A percentile compares a stretch with the other conserved stretches of the same genome.
Evolutionary conservation across 2,329 filamentous ascomycete species (phyloP).

Genomic region (Aspergillus sp.): DNA sequence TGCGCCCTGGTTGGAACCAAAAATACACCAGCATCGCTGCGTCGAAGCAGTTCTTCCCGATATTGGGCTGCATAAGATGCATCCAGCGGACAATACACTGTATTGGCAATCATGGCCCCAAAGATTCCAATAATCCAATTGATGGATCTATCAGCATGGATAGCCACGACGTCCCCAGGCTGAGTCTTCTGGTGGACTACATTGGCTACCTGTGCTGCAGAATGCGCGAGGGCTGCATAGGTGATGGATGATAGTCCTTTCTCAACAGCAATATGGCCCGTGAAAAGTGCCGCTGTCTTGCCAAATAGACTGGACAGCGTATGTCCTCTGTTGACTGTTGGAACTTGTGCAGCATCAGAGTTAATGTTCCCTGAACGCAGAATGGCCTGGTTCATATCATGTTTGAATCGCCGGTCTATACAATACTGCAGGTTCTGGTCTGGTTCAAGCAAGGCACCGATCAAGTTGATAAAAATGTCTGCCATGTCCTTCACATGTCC

Average conservation of each 20-base stretch:
- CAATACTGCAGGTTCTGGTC: background rate
- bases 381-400: background rate
- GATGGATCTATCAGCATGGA: conserved; percentile 12
- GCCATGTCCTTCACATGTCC: background rate
- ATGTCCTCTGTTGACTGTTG: background rate
- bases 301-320: background rate
- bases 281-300: background rate
- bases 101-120: conserved; percentile 4
- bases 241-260: background rate
- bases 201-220: background rate
- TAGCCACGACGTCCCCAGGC: conserved; percentile 2
- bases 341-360: background rate
- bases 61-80: conserved; percentile 2
- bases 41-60: background rate
- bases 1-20: conserved; percentile 1
- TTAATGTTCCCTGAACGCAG: background rate
- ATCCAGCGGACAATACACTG: conserved; percentile 16
- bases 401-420: background rate
- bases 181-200: conserved; percentile 3
- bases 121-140: conserved; percentile 8
- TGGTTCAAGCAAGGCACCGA: background rate
- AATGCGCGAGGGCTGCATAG: conserved; percentile 2
- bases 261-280: background rate
- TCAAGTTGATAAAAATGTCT: background rate
- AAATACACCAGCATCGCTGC: background rate